A percentile compares a stretch with the other conserved stretches of the same genome.
phyloP scores from a whole-genome alignment of 2,329 filamentous ascomycete species.

The Bipolaris victoriae region DNA sequence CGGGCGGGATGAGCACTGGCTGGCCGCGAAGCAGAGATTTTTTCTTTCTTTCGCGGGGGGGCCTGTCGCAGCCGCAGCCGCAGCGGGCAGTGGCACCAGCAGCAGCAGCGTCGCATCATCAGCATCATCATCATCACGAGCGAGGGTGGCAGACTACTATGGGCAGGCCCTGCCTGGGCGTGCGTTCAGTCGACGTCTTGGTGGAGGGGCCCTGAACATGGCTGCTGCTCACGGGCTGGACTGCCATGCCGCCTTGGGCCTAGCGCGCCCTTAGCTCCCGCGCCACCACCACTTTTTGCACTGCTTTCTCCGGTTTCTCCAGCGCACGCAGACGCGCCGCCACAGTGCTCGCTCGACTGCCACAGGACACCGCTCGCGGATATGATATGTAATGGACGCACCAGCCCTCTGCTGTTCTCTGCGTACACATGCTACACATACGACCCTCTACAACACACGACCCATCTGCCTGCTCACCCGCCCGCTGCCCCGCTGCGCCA shows the following conservation, averaged over 20 bases:
- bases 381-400: too few relatives aligned
- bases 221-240: conserved; percentile 27
- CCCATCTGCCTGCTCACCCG: too few relatives aligned
- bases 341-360: too few relatives aligned
- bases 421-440: background rate
- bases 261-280: conserved; percentile 29
- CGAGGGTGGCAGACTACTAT: too few relatives aligned
- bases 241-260: conserved; percentile 15
- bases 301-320: conserved; percentile 47
- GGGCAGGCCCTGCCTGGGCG: background rate
- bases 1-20: conserved; percentile 10
- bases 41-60: too few relatives aligned
- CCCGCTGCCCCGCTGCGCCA: background rate
- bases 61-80: too few relatives aligned
- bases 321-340: background rate
- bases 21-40: background rate
- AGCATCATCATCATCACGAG: too few relatives aligned
- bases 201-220: conserved; percentile 25
- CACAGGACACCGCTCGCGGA: too few relatives aligned
- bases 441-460: background rate
- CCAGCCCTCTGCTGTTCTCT: background rate
- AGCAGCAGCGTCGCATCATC: too few relatives aligned
- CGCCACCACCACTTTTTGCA: conserved; percentile 22
- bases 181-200: conserved; percentile 9
- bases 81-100: too few relatives aligned